phyloP scores from a whole-genome alignment of 768 basidiomycete species.

The Mycena sanguinolenta region DNA sequence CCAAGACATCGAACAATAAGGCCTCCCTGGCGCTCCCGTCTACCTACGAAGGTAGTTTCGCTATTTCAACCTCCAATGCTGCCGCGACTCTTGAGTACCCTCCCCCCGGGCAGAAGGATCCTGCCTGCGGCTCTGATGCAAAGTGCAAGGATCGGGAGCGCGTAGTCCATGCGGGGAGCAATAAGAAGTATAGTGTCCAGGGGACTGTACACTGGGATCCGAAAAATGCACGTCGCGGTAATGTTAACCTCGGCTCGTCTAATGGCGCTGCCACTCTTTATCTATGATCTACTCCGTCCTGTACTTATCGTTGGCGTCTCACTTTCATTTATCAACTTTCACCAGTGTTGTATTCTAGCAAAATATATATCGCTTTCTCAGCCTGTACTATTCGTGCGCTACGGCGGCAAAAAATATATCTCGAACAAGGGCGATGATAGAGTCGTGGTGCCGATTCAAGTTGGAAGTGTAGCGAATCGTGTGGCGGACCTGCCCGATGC shows the following conservation, averaged over 20 bases:
- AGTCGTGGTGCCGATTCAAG: constrained; percentile 35
- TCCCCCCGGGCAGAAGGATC: constrained; percentile 48
- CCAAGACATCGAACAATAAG: constrained; percentile 45
- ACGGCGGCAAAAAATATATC: constrained; percentile 30
- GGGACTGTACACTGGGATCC: constrained; percentile 35
- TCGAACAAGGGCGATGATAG: constrained; percentile 28
- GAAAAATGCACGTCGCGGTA: constrained; percentile 23
- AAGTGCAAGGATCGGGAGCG: constrained; percentile 47
- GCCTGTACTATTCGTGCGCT: constrained; percentile 5
- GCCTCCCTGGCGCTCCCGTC: constrained; percentile 46
- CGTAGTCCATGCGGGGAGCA: constrained; percentile 24
- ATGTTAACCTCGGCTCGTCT: constrained; percentile 19
- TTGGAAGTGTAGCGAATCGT: constrained; percentile 36
- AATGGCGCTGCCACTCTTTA: constrained; percentile 13
- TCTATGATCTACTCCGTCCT: constrained; percentile 4
- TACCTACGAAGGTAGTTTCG: constrained; percentile 59
- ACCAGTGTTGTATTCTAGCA: constrained; percentile 20
- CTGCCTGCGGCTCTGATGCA: not conserved
- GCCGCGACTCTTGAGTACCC: constrained; percentile 33
- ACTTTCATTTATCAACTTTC: too few species aligned
- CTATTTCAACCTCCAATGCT: constrained; percentile 44
- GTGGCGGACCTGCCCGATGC: constrained; percentile 37
- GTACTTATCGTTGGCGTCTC: not conserved
- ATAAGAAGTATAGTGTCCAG: not conserved
- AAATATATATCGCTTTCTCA: constrained; percentile 31